These are phyloP conservation scores for Calonectria ilicicola DNA, from an alignment of 2,329 filamentous ascomycete genomes.

Conservation along the genomic window DNA sequence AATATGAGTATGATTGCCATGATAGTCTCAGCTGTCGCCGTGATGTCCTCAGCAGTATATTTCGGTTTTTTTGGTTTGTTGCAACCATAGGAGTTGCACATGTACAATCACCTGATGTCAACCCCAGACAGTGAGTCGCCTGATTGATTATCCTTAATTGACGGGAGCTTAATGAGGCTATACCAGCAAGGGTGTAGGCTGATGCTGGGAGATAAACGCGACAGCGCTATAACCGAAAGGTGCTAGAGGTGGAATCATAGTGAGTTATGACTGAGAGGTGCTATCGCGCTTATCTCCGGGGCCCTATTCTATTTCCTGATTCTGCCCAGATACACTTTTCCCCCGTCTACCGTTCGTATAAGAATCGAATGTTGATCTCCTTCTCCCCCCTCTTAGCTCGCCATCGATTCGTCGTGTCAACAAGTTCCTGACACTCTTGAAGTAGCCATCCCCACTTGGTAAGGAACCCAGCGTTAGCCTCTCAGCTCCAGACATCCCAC, in stretches of 20 bases:
- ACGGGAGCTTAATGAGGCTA: background rate
- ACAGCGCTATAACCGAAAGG: background rate
- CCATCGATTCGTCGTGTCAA: conserved; percentile 53
- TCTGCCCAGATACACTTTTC: background rate
- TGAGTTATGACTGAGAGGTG: background rate
- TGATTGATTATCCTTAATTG: background rate
- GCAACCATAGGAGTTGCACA: too few species aligned
- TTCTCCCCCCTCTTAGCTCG: conserved; percentile 37
- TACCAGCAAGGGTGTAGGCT: background rate
- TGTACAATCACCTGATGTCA: background rate
- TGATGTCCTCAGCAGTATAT: too few species aligned
- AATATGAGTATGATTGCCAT: too few species aligned
- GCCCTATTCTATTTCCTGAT: background rate
- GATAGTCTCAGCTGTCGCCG: too few species aligned
- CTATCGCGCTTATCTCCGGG: background rate
- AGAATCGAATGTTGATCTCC: conserved; percentile 17
- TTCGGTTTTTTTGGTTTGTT: too few species aligned
- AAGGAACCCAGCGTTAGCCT: conserved; percentile 57
- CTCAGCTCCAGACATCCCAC: conserved; percentile 59
- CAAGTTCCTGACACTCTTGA: conserved; percentile 50
- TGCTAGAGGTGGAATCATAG: background rate
- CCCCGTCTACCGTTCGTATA: background rate
- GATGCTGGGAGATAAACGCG: background rate
- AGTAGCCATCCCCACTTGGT: conserved; percentile 58
- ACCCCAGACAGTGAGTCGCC: background rate